Evolutionary conservation across 495 filamentous ascomycete species (phyloP).

Genomic region (Talaromyces ruber): DNA sequence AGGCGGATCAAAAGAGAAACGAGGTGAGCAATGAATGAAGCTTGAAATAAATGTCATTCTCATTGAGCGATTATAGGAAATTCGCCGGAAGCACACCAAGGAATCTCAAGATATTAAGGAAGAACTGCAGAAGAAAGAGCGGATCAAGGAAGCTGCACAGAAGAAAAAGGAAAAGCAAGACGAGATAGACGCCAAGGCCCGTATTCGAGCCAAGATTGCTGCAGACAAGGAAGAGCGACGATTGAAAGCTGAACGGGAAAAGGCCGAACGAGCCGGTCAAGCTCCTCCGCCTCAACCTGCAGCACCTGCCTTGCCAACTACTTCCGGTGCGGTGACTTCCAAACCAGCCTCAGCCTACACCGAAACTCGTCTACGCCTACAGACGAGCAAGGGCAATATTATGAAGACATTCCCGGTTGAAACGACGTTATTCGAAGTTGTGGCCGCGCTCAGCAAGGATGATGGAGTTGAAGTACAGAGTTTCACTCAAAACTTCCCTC

Average conservation of each 20-base stretch:
- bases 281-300: conserved; percentile 39
- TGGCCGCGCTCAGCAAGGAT: conserved; percentile 58
- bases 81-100: conserved; percentile 73
- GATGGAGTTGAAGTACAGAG: conserved; percentile 55
- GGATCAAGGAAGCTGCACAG: conserved; percentile 75
- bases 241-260: conserved; percentile 72
- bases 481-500: conserved; percentile 81
- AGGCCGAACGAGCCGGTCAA: conserved; percentile 71
- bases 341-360: conserved; percentile 60
- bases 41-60: neutral
- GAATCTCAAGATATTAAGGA: conserved; percentile 75
- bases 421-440: conserved; percentile 92
- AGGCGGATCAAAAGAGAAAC: conserved; percentile 79
- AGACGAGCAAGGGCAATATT: conserved; percentile 62
- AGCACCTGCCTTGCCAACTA: conserved; percentile 25
- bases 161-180: conserved; percentile 82
- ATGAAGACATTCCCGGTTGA: conserved; percentile 77
- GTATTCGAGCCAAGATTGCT: conserved; percentile 84
- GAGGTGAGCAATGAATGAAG: conserved; percentile 45
- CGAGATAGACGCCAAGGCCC: conserved; percentile 78
- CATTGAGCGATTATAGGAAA: conserved; percentile 48
- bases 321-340: conserved; percentile 35
- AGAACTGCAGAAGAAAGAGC: conserved; percentile 77
- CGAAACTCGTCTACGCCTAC: conserved; percentile 75
- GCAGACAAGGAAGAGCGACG: conserved; percentile 82